A percentile compares a stretch with the other conserved stretches of the same genome.
Conservation (phyloP, 371 early-diverging fungal species). For the Lichtheimia hyalospora region DNA sequence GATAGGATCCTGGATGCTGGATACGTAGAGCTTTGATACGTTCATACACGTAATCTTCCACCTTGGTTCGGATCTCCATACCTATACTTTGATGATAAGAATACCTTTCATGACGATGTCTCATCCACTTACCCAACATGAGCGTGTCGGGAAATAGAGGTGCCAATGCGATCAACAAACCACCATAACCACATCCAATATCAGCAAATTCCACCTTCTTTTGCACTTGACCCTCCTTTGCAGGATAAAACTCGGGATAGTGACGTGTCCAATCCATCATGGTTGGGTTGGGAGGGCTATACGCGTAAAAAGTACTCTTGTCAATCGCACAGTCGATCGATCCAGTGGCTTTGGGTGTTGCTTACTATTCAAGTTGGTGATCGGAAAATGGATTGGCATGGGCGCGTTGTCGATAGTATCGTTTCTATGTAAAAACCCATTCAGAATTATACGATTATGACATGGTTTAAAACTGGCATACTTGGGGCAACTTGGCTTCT, state of each 20-base stretch:
- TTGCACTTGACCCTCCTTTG: slow-evolving; percentile 42
- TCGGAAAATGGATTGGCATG: slow-evolving; percentile 99
- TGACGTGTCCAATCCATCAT: slow-evolving; percentile 89
- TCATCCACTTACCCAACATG: slow-evolving; percentile 71
- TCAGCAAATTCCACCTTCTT: slow-evolving; percentile 94
- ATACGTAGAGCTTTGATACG: slow-evolving; percentile 87
- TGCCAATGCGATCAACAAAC: slow-evolving; percentile 88
- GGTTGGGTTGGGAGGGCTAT: slow-evolving; percentile 83
- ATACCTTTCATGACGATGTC: neutral
- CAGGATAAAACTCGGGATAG: slow-evolving; percentile 77
- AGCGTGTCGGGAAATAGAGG: slow-evolving; percentile 88
- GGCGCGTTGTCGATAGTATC: slow-evolving; percentile 94
- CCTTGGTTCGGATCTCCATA: slow-evolving; percentile 99
- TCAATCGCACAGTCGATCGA: neutral
- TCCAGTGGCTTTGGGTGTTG: neutral
- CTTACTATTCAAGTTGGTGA: slow-evolving; percentile 90
- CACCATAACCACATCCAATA: slow-evolving; percentile 99
- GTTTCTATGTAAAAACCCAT: slow-evolving; percentile 76
- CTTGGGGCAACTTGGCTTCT: slow-evolving; percentile 44
- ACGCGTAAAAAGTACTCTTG: neutral
- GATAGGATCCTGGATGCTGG: slow-evolving; percentile 82
- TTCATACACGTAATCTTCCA: slow-evolving; percentile 92
- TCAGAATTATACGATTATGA: too few relatives aligned
- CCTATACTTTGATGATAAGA: slow-evolving; percentile 40
- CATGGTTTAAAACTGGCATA: neutral